Evolutionary conservation across 805 yeast genomes (phyloP), one percentile per base, ranked within the genome.

Genomic region (Cyberlindnera meyerae): DNA sequence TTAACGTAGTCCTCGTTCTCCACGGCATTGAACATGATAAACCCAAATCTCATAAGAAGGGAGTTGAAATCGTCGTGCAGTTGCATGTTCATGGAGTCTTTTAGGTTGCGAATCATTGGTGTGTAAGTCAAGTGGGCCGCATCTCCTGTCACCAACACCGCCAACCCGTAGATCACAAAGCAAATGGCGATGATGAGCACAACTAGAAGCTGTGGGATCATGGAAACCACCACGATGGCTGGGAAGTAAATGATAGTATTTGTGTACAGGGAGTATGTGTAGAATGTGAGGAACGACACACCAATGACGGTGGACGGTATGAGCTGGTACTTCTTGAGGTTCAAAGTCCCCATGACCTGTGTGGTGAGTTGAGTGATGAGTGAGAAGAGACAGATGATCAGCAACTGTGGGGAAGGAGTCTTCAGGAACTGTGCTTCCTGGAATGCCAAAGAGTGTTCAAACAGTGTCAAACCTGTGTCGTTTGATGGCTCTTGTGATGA

Each of bases 391-490:
- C 79, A 68, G 4, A 77, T 62, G 8, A 67, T 58, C 29, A 73
- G 64, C 31, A 73, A 61, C 51, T 70, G 84, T 33, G 65, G 70
- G 1, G 78, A 70, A 22, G 78, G 86, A 33, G 68, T 60, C 36
- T 37, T 61, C 24, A 65, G 60, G 29, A 68, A 65, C 54, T 71
- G 82, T 39, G 72, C 78, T 48, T 83, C 93, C 49, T 82, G 89
- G 52, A 81, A 81, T 11, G 86, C 84, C 12, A 82, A 55, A 4
- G 90, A 80, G 49, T 77, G 81, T 55, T 84, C 93, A 58, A 83
- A 82, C 24, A 83, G 60, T 0, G 93, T 79, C 44, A 82, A 63
- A 0, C 86, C 86, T 12, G 79, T 71, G 38, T 81, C 89, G 15
- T 75, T 70, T 37, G 70, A 66, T 7, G 86, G 82, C 18, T 62